Conservation (phyloP, 306 rosid species). For the Vigna angularis region DNA sequence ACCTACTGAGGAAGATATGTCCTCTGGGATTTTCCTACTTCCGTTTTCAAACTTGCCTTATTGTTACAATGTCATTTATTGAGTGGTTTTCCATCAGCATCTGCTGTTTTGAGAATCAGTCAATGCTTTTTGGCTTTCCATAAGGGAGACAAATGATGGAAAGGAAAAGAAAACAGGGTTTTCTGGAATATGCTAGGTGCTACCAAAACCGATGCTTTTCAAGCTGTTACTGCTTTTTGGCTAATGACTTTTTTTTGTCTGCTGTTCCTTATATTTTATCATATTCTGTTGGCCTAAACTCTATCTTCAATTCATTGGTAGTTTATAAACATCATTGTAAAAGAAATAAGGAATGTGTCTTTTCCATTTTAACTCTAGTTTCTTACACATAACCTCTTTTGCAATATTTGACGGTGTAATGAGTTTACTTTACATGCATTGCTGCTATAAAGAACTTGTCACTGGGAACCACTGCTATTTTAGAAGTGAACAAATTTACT, state of each 20-base stretch:
- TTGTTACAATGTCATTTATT: constrained; percentile 1
- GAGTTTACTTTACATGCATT: not conserved
- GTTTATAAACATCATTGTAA: not conserved
- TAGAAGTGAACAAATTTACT: not conserved
- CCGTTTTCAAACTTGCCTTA: not conserved
- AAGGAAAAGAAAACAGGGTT: not conserved
- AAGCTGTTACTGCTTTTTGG: not conserved
- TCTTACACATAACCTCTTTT: constrained; percentile 10
- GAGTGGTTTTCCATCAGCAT: not conserved
- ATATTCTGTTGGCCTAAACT: constrained; percentile 1
- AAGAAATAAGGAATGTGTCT: not conserved
- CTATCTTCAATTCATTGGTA: not conserved
- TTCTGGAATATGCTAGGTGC: not conserved
- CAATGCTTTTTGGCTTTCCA: constrained; percentile 1
- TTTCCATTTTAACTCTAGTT: constrained; percentile 6
- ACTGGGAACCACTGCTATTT: not conserved
- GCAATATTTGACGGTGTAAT: constrained; percentile 8
- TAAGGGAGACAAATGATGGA: not conserved
- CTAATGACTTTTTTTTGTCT: not conserved
- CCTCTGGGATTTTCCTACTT: constrained; percentile 1
- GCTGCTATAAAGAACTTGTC: not conserved
- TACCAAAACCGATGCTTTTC: not conserved
- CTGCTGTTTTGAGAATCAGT: not conserved
- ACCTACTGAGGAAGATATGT: not conserved
- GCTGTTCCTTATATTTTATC: constrained; percentile 8